Conservation (phyloP, 2,329 filamentous ascomycete species). For the Lasiodiplodia sp. region DNA sequence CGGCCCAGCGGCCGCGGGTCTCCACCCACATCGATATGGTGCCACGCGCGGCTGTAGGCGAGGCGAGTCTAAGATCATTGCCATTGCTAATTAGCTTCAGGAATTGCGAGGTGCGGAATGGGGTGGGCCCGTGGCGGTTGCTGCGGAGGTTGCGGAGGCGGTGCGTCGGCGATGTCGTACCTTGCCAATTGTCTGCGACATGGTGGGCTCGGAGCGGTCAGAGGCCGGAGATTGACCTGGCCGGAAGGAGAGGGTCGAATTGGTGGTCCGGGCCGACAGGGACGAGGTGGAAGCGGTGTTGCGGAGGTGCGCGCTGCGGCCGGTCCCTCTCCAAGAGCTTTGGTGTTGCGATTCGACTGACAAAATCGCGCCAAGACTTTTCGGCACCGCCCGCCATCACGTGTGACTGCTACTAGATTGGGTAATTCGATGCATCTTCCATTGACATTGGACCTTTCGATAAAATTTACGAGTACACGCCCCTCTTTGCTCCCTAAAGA, state of each 20-base stretch:
- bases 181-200: conserved; percentile 82
- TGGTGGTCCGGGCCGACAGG: background rate
- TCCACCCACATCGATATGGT: conserved; percentile 79
- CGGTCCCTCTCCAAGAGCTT: background rate
- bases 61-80: conserved; percentile 75
- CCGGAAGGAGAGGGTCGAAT: background rate
- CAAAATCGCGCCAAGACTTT: conserved; percentile 30
- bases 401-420: background rate
- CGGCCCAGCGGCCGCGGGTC: conserved; percentile 82
- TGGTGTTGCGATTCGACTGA: conserved; percentile 22
- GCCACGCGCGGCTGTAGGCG: conserved; percentile 96
- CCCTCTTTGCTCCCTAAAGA: background rate
- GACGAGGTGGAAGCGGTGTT: background rate
- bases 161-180: conserved; percentile 54
- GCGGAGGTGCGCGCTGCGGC: conserved; percentile 4
- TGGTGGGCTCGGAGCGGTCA: conserved; percentile 48
- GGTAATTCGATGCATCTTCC: background rate
- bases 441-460: background rate
- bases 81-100: no score
- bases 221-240: conserved; percentile 32
- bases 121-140: no score
- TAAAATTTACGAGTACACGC: no score
- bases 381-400: conserved; percentile 15
- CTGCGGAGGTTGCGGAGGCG: background rate
- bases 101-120: no score